Percentiles rank a stretch among this genome's conserved stretches.
These are phyloP conservation scores for Sugiyamaella castrensis DNA, from an alignment of 1,139 yeast species.

Conservation along the genomic window DNA sequence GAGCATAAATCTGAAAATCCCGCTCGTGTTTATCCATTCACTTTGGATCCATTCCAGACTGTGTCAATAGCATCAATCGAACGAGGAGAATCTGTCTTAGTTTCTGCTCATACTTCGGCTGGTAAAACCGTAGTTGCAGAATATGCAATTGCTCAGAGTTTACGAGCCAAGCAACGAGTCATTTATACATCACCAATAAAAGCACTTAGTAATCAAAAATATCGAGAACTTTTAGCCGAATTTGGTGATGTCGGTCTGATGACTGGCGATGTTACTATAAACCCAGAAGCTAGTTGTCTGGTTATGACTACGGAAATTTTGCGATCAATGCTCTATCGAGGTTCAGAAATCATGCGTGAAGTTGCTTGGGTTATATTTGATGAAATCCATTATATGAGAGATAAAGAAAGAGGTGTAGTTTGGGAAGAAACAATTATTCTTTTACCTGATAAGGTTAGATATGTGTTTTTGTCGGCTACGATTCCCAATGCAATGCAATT, in stretches of 20 bases:
- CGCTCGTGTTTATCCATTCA: constrained; percentile 89
- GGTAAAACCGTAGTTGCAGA: constrained; percentile 99
- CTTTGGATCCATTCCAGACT: constrained; percentile 93
- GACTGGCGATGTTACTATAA: constrained; percentile 97
- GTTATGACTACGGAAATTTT: constrained; percentile 98
- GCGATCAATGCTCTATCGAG: constrained; percentile 88
- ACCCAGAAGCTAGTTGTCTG: constrained; percentile 93
- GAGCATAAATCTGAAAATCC: constrained; percentile 60
- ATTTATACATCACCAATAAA: constrained; percentile 97
- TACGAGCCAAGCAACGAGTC: constrained; percentile 86
- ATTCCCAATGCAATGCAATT: constrained; percentile 98
- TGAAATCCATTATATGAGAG: constrained; percentile 96
- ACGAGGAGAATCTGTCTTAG: constrained; percentile 91
- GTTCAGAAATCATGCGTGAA: constrained; percentile 93
- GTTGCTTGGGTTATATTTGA: constrained; percentile 96
- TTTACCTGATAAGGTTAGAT: constrained; percentile 85
- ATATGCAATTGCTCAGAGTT: constrained; percentile 94
- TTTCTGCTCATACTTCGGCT: constrained; percentile 97
- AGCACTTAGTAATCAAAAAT: constrained; percentile 94
- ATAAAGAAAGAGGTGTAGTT: constrained; percentile 94
- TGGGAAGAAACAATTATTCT: constrained; percentile 99
- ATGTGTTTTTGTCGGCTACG: constrained; percentile 70
- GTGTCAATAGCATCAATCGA: constrained; percentile 94
- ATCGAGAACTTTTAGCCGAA: constrained; percentile 85
- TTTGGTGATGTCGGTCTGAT: constrained; percentile 95